Evolutionary conservation across 495 filamentous ascomycete genomes (phyloP).

Genomic region (Penicillium fimorum): DNA sequence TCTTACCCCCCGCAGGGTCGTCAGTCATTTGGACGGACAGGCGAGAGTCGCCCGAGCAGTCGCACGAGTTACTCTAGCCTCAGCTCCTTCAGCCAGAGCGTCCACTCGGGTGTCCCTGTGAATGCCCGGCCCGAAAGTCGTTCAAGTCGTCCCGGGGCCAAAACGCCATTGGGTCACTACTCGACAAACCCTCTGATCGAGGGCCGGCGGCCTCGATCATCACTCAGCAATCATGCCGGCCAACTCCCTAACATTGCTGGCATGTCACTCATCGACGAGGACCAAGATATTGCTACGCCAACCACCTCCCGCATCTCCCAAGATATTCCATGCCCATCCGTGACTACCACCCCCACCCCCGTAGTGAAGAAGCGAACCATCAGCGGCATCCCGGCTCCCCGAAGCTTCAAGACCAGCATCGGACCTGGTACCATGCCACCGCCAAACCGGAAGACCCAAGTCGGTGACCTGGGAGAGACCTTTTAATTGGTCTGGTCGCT

Average conservation of each 20-base stretch:
- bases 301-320: conserved; percentile 33
- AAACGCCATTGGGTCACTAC: conserved; percentile 60
- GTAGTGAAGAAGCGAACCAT: conserved; percentile 51
- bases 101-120: conserved; percentile 33
- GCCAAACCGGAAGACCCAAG: conserved; percentile 47
- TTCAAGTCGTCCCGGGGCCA: conserved; percentile 61
- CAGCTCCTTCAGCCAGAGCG: conserved; percentile 45
- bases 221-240: conserved; percentile 44
- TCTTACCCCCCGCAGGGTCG: conserved; percentile 46
- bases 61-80: conserved; percentile 45
- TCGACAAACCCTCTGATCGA: conserved; percentile 47
- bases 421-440: conserved; percentile 54
- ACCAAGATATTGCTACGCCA: conserved; percentile 36
- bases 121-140: conserved; percentile 61
- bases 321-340: conserved; percentile 36
- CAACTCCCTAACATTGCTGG: conserved; percentile 33
- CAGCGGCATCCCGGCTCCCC: conserved; percentile 54
- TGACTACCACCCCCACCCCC: conserved; percentile 30
- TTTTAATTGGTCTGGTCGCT: conserved; percentile 38
- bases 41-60: conserved; percentile 49
- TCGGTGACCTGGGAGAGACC: conserved; percentile 66
- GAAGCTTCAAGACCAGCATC: conserved; percentile 50
- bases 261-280: conserved; percentile 48
- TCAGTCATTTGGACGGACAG: conserved; percentile 51
- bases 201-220: conserved; percentile 48